Base-by-base conservation (phyloP, 2,329 filamentous ascomycete species). In the Colletotrichum chrysophilum region DNA sequence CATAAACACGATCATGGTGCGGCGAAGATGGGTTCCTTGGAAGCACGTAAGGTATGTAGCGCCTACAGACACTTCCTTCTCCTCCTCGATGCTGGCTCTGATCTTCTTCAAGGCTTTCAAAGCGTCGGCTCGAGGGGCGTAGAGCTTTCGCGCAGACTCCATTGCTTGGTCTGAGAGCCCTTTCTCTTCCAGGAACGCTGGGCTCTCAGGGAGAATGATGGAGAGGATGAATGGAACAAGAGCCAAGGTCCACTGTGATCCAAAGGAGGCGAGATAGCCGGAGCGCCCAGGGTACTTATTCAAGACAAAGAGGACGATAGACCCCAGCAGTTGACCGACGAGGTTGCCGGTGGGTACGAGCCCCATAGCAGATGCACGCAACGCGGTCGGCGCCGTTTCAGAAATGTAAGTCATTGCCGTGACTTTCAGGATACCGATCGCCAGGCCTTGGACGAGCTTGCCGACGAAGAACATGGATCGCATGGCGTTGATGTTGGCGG, bases 21-120 rank as follows among this genome's bases (percentile, higher is more conserved):
- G 78, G 3, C 86, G 82, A 2, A 85, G 80, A 64, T 90, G 85
- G 1, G 81, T 80, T 5, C 83, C 83, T 10, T 81, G 82, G 79
- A 89, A 89, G 78, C 86, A 88, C 75, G 87, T 85, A 12, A 78
- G 30, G 61, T 88, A 89, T 0, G 84, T 84, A 3, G 77, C 79
- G 1, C 80, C 77, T 3, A 79, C 79, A 4, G 80, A 73, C 3
- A 80, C 79, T 4, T 79, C 79, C 7, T 85, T 82, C 70, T 87
- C 84, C 75, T 88, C 86, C 21, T 87, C 83, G 70, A 90, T 89
- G 13, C 85, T 74, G 1, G 71, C 58, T 4, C 79, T 67, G 0
- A 82, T 78, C 7, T 71, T 79, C 3, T 78, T 74, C 5, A 82
- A 21, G 0, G 76, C 78, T 1, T 48, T 64, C 1, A 77, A 52